These are phyloP conservation scores for Lophiostoma macrostomum DNA, from an alignment of 495 filamentous ascomycete genomes.

Conservation along the genomic window DNA sequence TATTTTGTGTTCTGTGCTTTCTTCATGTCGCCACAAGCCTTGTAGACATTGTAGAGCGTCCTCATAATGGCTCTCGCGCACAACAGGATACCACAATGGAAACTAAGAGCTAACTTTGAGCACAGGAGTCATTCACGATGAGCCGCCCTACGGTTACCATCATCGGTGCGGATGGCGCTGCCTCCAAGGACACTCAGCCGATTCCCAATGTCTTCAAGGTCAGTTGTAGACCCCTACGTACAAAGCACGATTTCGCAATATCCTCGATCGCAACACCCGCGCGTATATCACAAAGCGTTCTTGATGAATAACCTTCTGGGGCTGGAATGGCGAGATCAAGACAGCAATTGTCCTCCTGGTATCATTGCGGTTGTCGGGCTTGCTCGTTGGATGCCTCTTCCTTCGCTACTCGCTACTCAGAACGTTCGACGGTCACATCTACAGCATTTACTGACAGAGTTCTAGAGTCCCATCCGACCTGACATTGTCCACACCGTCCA, in stretches of 20 bases:
- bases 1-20: no score
- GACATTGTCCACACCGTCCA: constrained; percentile 98
- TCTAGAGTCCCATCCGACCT: constrained; percentile 74
- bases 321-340: no score
- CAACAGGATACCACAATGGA: no score
- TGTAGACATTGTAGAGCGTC: no score
- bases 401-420: neutral
- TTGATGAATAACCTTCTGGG: no score
- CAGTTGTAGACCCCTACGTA: neutral
- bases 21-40: no score
- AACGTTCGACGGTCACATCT: neutral
- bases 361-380: no score
- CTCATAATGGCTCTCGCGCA: no score
- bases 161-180: constrained; percentile 84
- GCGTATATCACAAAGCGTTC: neutral
- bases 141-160: constrained; percentile 55
- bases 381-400: neutral
- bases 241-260: no score
- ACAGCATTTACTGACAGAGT: constrained; percentile 5
- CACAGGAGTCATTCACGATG: constrained; percentile 6
- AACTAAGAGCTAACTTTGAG: no score
- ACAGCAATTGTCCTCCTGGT: no score
- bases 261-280: neutral
- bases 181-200: constrained; percentile 80
- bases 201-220: constrained; percentile 92